Conservation (phyloP, 179 eudicot genomes). For the Silene vulgaris region DNA sequence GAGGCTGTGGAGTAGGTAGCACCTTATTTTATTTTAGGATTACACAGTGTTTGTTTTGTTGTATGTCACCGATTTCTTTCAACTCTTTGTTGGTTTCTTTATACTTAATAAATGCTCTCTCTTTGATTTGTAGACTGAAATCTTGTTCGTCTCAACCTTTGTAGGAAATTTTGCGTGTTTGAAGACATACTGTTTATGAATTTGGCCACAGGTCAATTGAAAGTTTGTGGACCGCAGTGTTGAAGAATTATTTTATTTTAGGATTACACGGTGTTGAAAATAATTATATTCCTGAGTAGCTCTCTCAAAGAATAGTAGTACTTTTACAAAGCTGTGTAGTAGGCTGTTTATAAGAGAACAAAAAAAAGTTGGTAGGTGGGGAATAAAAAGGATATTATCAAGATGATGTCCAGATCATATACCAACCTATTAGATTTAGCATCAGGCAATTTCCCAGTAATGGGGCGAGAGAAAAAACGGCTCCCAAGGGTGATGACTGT, state of each 20-base stretch:
- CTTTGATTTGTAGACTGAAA: neutral
- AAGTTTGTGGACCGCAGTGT: neutral
- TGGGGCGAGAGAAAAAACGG: constrained; percentile 48
- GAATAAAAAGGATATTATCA: neutral
- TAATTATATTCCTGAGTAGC: neutral
- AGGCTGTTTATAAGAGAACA: neutral
- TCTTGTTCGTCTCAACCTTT: constrained; percentile 8
- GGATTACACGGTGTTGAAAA: neutral
- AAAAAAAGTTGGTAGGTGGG: constrained; percentile 8
- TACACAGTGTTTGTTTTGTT: neutral
- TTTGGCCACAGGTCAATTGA: neutral
- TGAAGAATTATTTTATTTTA: too few relatives aligned
- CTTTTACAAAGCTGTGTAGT: neutral
- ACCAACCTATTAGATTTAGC: constrained; percentile 57
- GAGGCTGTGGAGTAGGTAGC: constrained; percentile 6
- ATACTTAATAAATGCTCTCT: neutral
- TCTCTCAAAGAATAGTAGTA: neutral
- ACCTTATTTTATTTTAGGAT: neutral
- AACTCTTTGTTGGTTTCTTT: neutral
- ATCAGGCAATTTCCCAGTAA: constrained; percentile 52
- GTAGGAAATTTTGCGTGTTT: neutral
- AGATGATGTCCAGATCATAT: constrained; percentile 23
- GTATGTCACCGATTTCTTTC: neutral
- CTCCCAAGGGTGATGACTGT: constrained; percentile 59
- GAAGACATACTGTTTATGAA: neutral